These are phyloP conservation scores for Kluyveromyces wickerhamii DNA, from an alignment of 805 yeast species.

Conservation along the genomic window DNA sequence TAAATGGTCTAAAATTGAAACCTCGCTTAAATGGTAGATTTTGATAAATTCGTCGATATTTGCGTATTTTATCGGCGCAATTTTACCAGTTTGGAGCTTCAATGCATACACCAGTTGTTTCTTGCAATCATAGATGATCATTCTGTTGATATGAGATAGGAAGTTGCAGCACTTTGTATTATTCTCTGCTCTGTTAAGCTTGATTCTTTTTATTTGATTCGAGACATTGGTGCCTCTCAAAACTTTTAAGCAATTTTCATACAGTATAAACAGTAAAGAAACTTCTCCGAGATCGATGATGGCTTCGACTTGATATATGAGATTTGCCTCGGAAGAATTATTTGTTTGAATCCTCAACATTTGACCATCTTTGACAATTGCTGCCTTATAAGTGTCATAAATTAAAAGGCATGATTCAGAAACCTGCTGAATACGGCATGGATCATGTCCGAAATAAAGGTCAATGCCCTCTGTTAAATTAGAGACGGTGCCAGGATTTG, in stretches of 20 bases:
- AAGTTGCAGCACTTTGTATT: neutral
- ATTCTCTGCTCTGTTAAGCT: neutral
- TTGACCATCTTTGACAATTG: neutral
- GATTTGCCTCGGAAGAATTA: neutral
- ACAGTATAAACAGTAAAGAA: neutral
- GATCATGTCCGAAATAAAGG: too few species aligned
- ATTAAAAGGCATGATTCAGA: neutral
- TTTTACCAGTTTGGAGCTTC: neutral
- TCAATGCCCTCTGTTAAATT: too few species aligned
- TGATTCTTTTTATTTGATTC: neutral
- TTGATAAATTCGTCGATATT: neutral
- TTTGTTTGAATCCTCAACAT: neutral
- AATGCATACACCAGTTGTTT: neutral
- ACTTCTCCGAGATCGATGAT: neutral
- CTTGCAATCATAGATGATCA: neutral
- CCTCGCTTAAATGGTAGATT: neutral
- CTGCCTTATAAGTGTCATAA: neutral
- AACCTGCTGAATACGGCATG: too few species aligned
- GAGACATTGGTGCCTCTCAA: neutral
- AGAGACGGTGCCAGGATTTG: too few species aligned
- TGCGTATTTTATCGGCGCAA: neutral
- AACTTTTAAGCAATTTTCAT: neutral
- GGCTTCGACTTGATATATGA: neutral
- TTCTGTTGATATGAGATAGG: neutral
- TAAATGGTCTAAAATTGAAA: neutral